A percentile compares a stretch with the other conserved stretches of the same genome.
These are phyloP conservation scores for Prunella vulgaris DNA, from an alignment of 257 asterid species.

Conservation along the genomic window DNA sequence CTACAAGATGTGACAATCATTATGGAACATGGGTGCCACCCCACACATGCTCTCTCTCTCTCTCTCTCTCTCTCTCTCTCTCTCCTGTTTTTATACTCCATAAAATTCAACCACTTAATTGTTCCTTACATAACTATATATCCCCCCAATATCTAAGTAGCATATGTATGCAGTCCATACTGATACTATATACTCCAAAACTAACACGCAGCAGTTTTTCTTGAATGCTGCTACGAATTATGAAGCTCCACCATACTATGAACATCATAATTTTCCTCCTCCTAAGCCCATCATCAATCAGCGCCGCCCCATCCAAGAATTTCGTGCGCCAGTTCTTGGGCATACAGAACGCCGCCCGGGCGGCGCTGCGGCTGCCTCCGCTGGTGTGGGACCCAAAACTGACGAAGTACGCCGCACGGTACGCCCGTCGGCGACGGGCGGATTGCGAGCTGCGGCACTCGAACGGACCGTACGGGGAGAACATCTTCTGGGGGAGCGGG, in stretches of 20 bases:
- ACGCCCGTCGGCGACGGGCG: conserved; percentile 23
- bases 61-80: neutral
- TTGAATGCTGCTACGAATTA: neutral
- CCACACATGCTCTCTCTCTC: conserved; percentile 15
- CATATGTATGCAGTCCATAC: neutral
- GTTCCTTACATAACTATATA: neutral
- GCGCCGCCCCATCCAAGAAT: neutral
- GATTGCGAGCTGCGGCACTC: conserved; percentile 44
- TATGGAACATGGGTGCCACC: conserved; percentile 57
- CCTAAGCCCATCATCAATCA: neutral
- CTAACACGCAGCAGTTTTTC: neutral
- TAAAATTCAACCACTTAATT: conserved; percentile 18
- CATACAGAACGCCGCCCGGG: conserved; percentile 36
- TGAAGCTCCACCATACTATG: neutral
- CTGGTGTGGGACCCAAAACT: conserved; percentile 32
- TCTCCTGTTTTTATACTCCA: conserved; percentile 17
- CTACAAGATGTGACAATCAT: conserved; percentile 32
- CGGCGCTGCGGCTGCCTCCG: conserved; percentile 27
- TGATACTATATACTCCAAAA: neutral
- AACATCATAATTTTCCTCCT: neutral
- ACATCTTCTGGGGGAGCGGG: conserved; percentile 50
- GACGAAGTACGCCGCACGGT: conserved; percentile 24
- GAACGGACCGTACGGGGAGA: conserved; percentile 42
- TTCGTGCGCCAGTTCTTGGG: conserved; percentile 24
- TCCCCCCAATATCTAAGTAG: neutral